Evolutionary conservation across 805 yeast genomes (phyloP), one percentile per base, ranked within the genome.

Genomic region (Yarrowia phangngaensis): DNA sequence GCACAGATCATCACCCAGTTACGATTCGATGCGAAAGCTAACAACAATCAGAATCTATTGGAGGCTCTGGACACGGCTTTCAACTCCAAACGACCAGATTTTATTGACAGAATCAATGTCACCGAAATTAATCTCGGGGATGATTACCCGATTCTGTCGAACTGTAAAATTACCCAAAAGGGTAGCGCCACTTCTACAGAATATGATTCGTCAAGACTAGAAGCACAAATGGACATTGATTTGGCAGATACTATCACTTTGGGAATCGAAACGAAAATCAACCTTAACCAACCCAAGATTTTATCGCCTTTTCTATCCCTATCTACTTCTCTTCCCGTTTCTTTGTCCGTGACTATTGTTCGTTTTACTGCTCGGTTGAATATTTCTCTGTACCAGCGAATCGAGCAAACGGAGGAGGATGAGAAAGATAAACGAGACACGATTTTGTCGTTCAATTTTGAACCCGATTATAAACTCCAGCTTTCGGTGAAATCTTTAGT

Each of bases 131-230:
- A 88, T 58, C 80, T 92, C 50, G 98, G 98, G 26, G 85, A 87
- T 61, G 97, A 89, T 64, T 92, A 82, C 61, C 98, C 98, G 2
- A 86, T 92, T 43, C 84, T 92, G 62, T 84, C 95, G 50, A 92
- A 92, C 60, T 92, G 98, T 65, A 74, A 95, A 38, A 85, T 92
- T 13, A 52, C 34, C 3, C 48, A 41, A 14, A 29, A 30, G 16
- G 45, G 32, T 1, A 27, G 32, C 0, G 45, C 47, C 3, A 20
- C 9, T 8, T 8, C 74, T 14, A 77, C 73, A 50, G 70, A 75
- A 15, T 23, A 33, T 16, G 32, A 24, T 14, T 61, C 66, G 16
- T 70, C 70, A 26, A 74, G 66, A 24, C 63, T 76, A 70, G 95
- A 88, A 60, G 95, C 95, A 1, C 85, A 84, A 56, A 88, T 89